phyloP scores from a whole-genome alignment of 257 asterid genomes.

The Rhazya stricta region DNA sequence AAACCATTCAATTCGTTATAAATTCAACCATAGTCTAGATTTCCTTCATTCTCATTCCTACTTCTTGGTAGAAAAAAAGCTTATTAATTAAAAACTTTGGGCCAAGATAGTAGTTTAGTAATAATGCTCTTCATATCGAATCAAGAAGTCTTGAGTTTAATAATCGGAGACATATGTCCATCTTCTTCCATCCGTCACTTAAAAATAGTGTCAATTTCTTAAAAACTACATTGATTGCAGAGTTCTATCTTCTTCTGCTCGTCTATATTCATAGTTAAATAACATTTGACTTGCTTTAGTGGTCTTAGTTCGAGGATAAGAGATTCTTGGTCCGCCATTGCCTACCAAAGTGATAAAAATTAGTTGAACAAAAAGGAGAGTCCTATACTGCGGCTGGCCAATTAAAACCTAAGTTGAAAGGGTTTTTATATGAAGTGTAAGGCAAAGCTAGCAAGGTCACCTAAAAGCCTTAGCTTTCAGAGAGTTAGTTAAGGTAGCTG shows the following conservation, averaged over 20 bases:
- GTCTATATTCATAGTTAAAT: background rate
- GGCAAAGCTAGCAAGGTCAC: slow-evolving; percentile 16
- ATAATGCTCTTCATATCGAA: too few species aligned
- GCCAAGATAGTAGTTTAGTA: too few species aligned
- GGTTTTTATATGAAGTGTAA: background rate
- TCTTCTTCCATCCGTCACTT: too few species aligned
- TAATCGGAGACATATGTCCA: too few species aligned
- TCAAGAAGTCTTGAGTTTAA: too few species aligned
- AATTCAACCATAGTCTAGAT: too few species aligned
- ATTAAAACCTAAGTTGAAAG: background rate
- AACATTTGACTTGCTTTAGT: slow-evolving; percentile 1
- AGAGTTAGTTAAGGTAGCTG: slow-evolving; percentile 24
- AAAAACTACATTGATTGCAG: too few species aligned
- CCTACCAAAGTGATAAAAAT: slow-evolving; percentile 8
- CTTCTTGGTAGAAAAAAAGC: too few species aligned
- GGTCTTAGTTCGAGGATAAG: background rate
- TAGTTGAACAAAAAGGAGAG: slow-evolving; percentile 8
- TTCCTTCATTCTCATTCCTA: too few species aligned
- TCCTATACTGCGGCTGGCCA: background rate
- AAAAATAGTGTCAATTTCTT: too few species aligned
- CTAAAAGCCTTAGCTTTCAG: slow-evolving; percentile 12
- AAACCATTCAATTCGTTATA: too few species aligned
- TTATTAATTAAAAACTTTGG: too few species aligned
- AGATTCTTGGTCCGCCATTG: background rate
- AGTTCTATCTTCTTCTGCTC: background rate